These are phyloP conservation scores for Yamadazyma conglobata DNA, from an alignment of 1,139 yeast genomes.

Conservation along the genomic window DNA sequence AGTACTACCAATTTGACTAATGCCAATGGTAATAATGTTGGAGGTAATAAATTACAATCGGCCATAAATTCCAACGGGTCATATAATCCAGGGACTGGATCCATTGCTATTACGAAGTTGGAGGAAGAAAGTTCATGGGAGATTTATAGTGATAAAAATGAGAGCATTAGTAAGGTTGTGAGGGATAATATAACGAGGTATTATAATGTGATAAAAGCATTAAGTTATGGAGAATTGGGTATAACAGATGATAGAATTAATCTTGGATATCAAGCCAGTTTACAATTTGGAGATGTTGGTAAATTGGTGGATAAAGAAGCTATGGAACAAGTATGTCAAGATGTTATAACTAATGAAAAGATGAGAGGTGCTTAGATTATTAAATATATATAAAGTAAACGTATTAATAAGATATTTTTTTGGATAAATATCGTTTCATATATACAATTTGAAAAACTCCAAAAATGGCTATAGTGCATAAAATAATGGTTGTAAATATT, in stretches of 20 bases:
- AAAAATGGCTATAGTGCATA: constrained; percentile 25
- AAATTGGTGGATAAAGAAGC: constrained; percentile 69
- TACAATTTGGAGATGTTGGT: constrained; percentile 72
- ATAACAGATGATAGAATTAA: constrained; percentile 77
- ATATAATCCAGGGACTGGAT: constrained; percentile 57
- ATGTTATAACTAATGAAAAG: constrained; percentile 67
- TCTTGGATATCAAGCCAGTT: constrained; percentile 85
- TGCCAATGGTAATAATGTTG: constrained; percentile 15
- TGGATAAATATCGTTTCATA: constrained; percentile 27
- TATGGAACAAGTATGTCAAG: constrained; percentile 71
- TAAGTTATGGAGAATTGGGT: constrained; percentile 80
- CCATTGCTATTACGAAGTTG: constrained; percentile 73
- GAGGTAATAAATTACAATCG: constrained; percentile 34
- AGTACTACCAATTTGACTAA: constrained; percentile 17
- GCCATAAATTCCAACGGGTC: constrained; percentile 39
- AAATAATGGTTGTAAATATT: constrained; percentile 22
- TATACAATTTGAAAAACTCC: constrained; percentile 32
- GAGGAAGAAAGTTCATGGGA: constrained; percentile 97
- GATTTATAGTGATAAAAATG: constrained; percentile 89
- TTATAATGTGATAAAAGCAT: constrained; percentile 75
- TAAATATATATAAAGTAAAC: constrained; percentile 2
- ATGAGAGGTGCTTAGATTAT: constrained; percentile 53
- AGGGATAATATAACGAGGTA: constrained; percentile 81
- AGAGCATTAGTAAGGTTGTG: constrained; percentile 55
- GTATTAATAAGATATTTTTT: constrained; percentile 20